phyloP scores from a whole-genome alignment of 1,284 basidiomycete genomes.

The Microbotryomycetes sp. region DNA sequence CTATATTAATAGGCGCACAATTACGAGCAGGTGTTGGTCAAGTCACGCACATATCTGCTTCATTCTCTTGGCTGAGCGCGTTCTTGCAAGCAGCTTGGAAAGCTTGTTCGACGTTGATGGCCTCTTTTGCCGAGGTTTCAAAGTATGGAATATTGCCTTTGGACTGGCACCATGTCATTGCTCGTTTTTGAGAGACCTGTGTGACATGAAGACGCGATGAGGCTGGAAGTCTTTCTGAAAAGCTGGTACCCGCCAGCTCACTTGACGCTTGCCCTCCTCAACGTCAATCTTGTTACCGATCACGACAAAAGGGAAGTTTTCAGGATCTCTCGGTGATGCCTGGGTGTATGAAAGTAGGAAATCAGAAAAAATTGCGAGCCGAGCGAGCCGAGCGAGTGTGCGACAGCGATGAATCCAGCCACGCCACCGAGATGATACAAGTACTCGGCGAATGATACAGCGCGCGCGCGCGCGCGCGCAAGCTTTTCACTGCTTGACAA shows the following conservation, averaged over 20 bases:
- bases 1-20: too few relatives aligned
- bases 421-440: too few relatives aligned
- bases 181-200: constrained; percentile 93
- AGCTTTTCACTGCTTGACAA: too few relatives aligned
- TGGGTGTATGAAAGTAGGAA: constrained; percentile 43
- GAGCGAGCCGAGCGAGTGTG: too few relatives aligned
- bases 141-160: constrained; percentile 99
- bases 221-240: background rate
- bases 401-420: too few relatives aligned
- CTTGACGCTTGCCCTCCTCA: constrained; percentile 97
- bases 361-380: background rate
- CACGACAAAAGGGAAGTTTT: constrained; percentile 98
- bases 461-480: too few relatives aligned
- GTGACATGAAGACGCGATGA: background rate
- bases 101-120: constrained; percentile 99
- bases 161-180: constrained; percentile 99
- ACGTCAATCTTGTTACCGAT: constrained; percentile 99
- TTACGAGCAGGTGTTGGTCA: background rate
- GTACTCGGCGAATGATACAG: too few relatives aligned
- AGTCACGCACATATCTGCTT: constrained; percentile 74
- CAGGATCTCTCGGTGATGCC: constrained; percentile 95
- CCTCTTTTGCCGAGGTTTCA: constrained; percentile 99
- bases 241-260: constrained; percentile 42
- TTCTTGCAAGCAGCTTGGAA: constrained; percentile 99
- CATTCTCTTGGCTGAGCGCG: constrained; percentile 91